Evolutionary conservation across 1,284 basidiomycete genomes (phyloP).

Genomic region (Hemileia vastatrix): DNA sequence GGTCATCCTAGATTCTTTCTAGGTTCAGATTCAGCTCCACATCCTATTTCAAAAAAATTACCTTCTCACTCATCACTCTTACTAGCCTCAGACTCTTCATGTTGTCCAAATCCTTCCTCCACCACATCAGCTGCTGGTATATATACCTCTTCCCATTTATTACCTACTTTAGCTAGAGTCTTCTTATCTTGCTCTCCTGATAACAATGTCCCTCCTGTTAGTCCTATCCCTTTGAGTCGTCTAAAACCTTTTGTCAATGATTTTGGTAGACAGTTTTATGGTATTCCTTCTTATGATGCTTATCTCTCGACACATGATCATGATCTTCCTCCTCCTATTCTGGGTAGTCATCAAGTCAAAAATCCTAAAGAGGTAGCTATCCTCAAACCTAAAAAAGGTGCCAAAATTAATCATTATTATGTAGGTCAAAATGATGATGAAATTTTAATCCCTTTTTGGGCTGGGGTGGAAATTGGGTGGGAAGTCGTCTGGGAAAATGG

Average conservation of each 20-base stretch:
- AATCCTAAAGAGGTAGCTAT: conserved; percentile 46
- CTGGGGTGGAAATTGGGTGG: conserved; percentile 74
- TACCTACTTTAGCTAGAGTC: conserved; percentile 64
- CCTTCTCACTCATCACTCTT: too few relatives aligned
- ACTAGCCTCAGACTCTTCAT: too few relatives aligned
- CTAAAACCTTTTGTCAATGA: conserved; percentile 67
- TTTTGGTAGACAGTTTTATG: conserved; percentile 72
- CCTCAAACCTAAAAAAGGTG: conserved; percentile 50
- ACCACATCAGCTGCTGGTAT: conserved; percentile 12
- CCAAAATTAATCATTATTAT: conserved; percentile 48
- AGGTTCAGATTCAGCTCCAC: conserved; percentile 93
- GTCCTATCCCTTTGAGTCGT: conserved; percentile 56
- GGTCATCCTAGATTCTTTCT: conserved; percentile 95
- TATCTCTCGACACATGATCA: neutral
- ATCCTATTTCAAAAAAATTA: conserved; percentile 70
- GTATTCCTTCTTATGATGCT: conserved; percentile 45
- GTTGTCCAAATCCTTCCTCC: conserved; percentile 7
- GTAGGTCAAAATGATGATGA: conserved; percentile 48
- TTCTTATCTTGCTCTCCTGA: conserved; percentile 82
- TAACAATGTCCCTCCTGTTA: too few relatives aligned
- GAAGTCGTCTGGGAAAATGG: conserved; percentile 57
- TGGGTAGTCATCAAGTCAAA: conserved; percentile 45
- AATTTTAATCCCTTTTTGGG: conserved; percentile 79
- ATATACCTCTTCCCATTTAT: conserved; percentile 20
- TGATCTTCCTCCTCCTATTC: neutral